Percentiles rank a stretch among this genome's conserved stretches.
phyloP scores from a whole-genome alignment of 169 alveolate genomes.

The Eimeria tenella region DNA sequence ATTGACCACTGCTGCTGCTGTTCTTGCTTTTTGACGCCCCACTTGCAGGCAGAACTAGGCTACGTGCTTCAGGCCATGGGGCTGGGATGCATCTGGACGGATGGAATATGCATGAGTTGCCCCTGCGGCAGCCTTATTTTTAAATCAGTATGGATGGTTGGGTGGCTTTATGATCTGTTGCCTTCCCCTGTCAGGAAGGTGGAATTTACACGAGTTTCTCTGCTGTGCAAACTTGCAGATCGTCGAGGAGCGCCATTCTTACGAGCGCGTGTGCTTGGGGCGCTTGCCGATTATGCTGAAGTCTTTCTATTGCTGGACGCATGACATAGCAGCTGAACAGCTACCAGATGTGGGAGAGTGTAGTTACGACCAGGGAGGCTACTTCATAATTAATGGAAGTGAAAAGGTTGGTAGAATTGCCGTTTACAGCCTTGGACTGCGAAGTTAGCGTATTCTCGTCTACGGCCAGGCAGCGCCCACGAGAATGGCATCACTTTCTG shows the following conservation, averaged over 20 bases:
- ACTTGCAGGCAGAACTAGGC: too few relatives aligned
- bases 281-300: slow-evolving; percentile 98
- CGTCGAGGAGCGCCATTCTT: slow-evolving; percentile 83
- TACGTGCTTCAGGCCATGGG: too few relatives aligned
- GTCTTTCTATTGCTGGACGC: slow-evolving; percentile 96
- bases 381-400: slow-evolving; percentile 99
- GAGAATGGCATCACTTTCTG: background rate
- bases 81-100: too few relatives aligned
- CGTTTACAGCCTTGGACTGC: background rate
- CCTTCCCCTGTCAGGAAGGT: too few relatives aligned
- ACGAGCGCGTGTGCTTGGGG: slow-evolving; percentile 94
- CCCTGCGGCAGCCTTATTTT: too few relatives aligned
- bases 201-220: background rate
- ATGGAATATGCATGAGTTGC: too few relatives aligned
- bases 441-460: background rate
- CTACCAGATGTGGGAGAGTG: slow-evolving; percentile 97
- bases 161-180: too few relatives aligned
- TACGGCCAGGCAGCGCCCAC: background rate
- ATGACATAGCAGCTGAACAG: slow-evolving; percentile 91
- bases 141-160: too few relatives aligned
- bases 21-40: too few relatives aligned
- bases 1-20: too few relatives aligned
- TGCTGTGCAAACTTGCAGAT: background rate
- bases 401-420: slow-evolving; percentile 94
- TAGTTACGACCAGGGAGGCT: slow-evolving; percentile 98